Percentiles rank a stretch among this genome's conserved stretches.
These are phyloP conservation scores for Aphanoascus verrucosus DNA, from an alignment of 2,329 filamentous ascomycete species.

Conservation along the genomic window DNA sequence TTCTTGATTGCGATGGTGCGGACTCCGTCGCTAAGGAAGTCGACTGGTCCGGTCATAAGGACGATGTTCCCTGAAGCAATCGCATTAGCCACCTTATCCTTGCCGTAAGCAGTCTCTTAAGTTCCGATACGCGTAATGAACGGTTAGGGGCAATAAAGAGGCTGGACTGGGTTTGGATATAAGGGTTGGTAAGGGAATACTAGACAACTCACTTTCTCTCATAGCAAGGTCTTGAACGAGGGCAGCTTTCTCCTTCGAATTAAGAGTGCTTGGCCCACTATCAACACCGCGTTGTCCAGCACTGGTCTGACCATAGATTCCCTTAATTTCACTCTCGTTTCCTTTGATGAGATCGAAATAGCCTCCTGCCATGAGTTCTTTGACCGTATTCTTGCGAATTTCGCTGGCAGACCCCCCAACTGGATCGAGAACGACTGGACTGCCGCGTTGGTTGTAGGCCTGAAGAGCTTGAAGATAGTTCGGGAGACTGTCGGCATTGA, in stretches of 20 bases:
- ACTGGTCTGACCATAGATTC: conserved; percentile 51
- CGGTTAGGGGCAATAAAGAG: not conserved
- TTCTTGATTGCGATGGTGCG: conserved; percentile 60
- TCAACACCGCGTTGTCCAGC: conserved; percentile 75
- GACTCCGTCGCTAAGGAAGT: conserved; percentile 65
- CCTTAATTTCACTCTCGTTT: conserved; percentile 78
- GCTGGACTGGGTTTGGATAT: too few relatives aligned
- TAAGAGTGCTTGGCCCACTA: conserved; percentile 49
- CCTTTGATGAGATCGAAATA: conserved; percentile 87
- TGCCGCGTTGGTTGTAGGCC: conserved; percentile 68
- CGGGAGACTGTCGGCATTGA: conserved; percentile 60
- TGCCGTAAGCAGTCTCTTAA: too few relatives aligned
- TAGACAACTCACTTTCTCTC: conserved; percentile 44
- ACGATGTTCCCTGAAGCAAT: conserved; percentile 48
- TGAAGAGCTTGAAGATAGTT: conserved; percentile 64
- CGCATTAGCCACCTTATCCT: not conserved
- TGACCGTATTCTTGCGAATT: conserved; percentile 60
- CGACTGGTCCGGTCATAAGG: conserved; percentile 69
- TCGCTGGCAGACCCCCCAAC: conserved; percentile 79
- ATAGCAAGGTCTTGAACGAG: conserved; percentile 58
- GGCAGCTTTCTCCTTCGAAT: conserved; percentile 45
- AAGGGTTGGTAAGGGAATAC: not conserved
- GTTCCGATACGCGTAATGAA: too few relatives aligned
- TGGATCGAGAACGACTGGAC: conserved; percentile 75
- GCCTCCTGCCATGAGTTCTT: conserved; percentile 58